A percentile compares a stretch with the other conserved stretches of the same genome.
These are phyloP conservation scores for Exophiala alcalophila DNA, from an alignment of 2,329 filamentous ascomycete species.

Conservation along the genomic window DNA sequence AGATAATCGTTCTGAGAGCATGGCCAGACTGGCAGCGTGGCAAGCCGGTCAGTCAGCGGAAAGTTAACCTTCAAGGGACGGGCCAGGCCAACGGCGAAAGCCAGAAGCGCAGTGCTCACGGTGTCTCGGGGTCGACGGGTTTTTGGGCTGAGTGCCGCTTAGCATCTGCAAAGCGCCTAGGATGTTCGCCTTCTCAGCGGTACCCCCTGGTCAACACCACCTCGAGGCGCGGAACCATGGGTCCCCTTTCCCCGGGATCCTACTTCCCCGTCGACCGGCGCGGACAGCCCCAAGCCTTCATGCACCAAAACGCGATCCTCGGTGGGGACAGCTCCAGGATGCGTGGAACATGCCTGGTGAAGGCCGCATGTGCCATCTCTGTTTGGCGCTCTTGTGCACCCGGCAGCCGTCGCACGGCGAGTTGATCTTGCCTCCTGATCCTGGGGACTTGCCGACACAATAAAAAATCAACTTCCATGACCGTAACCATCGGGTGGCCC, in stretches of 20 bases:
- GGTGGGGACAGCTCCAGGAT: constrained; percentile 1
- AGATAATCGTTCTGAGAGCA: too few species aligned
- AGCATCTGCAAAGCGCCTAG: constrained; percentile 7
- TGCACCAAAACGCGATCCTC: constrained; percentile 6
- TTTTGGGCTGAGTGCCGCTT: neutral
- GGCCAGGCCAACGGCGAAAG: constrained; percentile 2
- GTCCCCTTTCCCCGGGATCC: constrained; percentile 14
- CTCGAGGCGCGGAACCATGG: constrained; percentile 12
- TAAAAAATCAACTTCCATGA: too few species aligned
- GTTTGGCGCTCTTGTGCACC: neutral
- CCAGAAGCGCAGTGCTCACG: constrained; percentile 3
- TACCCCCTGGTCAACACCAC: constrained; percentile 3
- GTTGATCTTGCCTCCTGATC: neutral
- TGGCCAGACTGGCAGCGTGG: neutral
- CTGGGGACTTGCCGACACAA: too few species aligned
- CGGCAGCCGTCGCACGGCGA: neutral
- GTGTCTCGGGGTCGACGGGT: neutral
- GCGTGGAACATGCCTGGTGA: neutral
- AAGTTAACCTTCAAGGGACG: constrained; percentile 6
- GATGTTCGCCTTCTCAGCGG: neutral
- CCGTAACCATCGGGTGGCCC: too few species aligned
- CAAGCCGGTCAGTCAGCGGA: neutral
- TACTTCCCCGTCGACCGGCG: constrained; percentile 23
- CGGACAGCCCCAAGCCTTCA: constrained; percentile 6
- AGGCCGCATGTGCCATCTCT: neutral